These are phyloP conservation scores for Nigrograna mackinnonii DNA, from an alignment of 2,329 filamentous ascomycete species.

Conservation along the genomic window DNA sequence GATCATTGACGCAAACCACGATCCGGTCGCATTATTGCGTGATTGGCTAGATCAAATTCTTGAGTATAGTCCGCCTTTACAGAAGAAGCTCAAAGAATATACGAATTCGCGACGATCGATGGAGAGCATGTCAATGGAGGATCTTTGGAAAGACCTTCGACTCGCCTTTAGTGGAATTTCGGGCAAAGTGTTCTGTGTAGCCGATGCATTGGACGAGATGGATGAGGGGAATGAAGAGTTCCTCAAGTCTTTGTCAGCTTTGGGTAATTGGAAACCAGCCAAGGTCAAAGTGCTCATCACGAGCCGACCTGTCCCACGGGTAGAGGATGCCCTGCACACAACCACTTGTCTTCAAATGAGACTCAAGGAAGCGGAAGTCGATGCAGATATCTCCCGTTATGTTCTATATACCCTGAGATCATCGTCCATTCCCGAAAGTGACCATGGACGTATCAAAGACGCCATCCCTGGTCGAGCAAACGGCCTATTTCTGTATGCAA, in stretches of 20 bases:
- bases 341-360: slow-evolving; percentile 34
- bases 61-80: slow-evolving; percentile 24
- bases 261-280: slow-evolving; percentile 34
- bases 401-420: slow-evolving; percentile 29
- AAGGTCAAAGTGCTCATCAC: slow-evolving; percentile 50
- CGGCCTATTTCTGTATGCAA: slow-evolving; percentile 52
- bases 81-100: slow-evolving; percentile 16
- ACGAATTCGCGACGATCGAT: slow-evolving; percentile 3
- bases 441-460: slow-evolving; percentile 13
- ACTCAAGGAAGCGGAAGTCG: slow-evolving; percentile 41
- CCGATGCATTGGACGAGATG: slow-evolving; percentile 55
- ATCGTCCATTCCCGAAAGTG: slow-evolving; percentile 1
- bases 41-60: slow-evolving; percentile 41
- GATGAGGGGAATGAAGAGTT: slow-evolving; percentile 42
- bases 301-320: slow-evolving; percentile 41
- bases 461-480: slow-evolving; percentile 42
- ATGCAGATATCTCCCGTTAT: slow-evolving; percentile 46
- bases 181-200: slow-evolving; percentile 41
- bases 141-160: slow-evolving; percentile 15
- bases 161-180: slow-evolving; percentile 10
- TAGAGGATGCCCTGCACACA: slow-evolving; percentile 36
- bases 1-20: slow-evolving; percentile 38
- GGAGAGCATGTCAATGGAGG: slow-evolving; percentile 10
- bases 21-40: slow-evolving; percentile 24
- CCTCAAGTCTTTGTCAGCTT: slow-evolving; percentile 31